Evolutionary conservation across 2,329 filamentous ascomycete species (phyloP).

Genomic region (Colletotrichum sp.): DNA sequence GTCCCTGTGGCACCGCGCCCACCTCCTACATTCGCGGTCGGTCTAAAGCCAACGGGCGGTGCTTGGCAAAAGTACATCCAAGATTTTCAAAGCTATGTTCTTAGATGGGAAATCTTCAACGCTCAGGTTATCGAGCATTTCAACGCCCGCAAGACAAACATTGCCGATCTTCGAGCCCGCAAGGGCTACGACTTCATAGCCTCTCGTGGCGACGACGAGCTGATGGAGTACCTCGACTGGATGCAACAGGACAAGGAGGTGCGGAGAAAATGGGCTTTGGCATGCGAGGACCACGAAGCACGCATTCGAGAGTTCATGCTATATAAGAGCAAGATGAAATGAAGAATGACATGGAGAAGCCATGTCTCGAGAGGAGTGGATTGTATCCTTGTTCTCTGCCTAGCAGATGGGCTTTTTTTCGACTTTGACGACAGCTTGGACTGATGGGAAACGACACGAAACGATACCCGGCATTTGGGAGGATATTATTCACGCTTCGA

Average conservation of each 20-base stretch:
- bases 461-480: slow-evolving; percentile 20
- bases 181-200: slow-evolving; percentile 53
- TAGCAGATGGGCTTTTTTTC: neutral
- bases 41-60: slow-evolving; percentile 44
- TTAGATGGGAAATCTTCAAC: slow-evolving; percentile 47
- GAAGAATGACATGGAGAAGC: neutral
- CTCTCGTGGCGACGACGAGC: slow-evolving; percentile 46
- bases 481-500: slow-evolving; percentile 8
- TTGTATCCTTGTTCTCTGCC: neutral
- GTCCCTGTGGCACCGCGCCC: slow-evolving; percentile 55
- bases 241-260: slow-evolving; percentile 70
- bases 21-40: slow-evolving; percentile 46
- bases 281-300: slow-evolving; percentile 64
- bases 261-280: slow-evolving; percentile 63
- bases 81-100: slow-evolving; percentile 60
- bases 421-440: slow-evolving; percentile 17
- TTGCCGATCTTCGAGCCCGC: slow-evolving; percentile 40
- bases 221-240: slow-evolving; percentile 63
- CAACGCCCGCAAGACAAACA: slow-evolving; percentile 51
- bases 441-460: slow-evolving; percentile 15
- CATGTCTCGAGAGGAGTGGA: neutral
- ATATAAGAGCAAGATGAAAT: slow-evolving; percentile 50
- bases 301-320: slow-evolving; percentile 63
- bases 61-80: slow-evolving; percentile 58
- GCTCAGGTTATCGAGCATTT: slow-evolving; percentile 62